Conservation (phyloP, 23 red algal genomes). For the Pyropia yezoensis region DNA sequence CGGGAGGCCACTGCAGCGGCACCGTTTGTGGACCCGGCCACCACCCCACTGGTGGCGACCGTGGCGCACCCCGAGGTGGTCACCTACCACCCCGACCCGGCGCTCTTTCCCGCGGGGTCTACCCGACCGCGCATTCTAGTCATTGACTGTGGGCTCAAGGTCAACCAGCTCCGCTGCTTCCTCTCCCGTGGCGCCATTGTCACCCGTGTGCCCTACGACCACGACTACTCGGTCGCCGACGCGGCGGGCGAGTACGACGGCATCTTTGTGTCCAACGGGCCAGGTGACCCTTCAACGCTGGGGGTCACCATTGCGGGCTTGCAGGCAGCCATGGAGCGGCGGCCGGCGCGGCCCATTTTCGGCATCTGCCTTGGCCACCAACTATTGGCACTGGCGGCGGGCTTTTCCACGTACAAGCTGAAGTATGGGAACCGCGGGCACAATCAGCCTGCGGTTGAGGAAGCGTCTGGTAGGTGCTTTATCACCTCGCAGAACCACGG, state of each 20-base stretch:
- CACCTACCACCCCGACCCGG: neutral
- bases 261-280: slow-evolving; percentile 93
- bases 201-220: slow-evolving; percentile 77
- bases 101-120: slow-evolving; percentile 7
- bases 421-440: slow-evolving; percentile 97
- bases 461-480: slow-evolving; percentile 74
- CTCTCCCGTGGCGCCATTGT: slow-evolving; percentile 23
- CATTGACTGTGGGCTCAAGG: slow-evolving; percentile 87
- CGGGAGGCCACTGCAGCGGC: no score
- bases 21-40: slow-evolving; percentile 65
- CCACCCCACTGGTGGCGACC: slow-evolving; percentile 62
- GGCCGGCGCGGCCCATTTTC: slow-evolving; percentile 64
- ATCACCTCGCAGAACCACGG: slow-evolving; percentile 99
- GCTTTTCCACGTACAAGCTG: slow-evolving; percentile 86
- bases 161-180: slow-evolving; percentile 85
- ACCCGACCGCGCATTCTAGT: slow-evolving; percentile 61
- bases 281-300: slow-evolving; percentile 82
- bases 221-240: slow-evolving; percentile 25
- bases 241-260: slow-evolving; percentile 40
- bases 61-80: slow-evolving; percentile 32
- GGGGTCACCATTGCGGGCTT: slow-evolving; percentile 57
- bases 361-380: slow-evolving; percentile 99
- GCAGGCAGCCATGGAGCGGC: slow-evolving; percentile 18
- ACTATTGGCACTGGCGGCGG: slow-evolving; percentile 76
- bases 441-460: slow-evolving; percentile 85